phyloP scores from a whole-genome alignment of 805 yeast species.

The Wickerhamomyces mucosus region DNA sequence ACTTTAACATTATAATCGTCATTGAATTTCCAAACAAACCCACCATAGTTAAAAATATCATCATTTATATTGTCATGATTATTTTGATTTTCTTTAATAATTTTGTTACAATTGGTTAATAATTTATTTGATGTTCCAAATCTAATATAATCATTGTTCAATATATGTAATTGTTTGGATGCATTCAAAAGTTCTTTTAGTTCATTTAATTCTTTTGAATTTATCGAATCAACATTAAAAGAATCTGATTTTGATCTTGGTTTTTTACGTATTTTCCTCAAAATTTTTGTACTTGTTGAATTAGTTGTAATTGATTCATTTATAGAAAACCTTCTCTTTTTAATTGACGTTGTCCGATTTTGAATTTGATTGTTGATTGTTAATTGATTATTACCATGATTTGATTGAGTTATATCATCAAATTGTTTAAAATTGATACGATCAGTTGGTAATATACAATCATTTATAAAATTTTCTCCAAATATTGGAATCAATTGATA shows the following conservation, averaged over 20 bases:
- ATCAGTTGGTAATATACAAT: constrained; percentile 21
- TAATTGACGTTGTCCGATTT: constrained; percentile 1
- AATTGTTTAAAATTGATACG: constrained; percentile 16
- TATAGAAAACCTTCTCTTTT: neutral
- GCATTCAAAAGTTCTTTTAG: constrained; percentile 20
- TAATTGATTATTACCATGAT: too few relatives aligned
- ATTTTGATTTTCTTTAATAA: constrained; percentile 1
- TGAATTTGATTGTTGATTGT: too few relatives aligned
- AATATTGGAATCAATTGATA: constrained; percentile 71
- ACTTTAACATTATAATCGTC: constrained; percentile 14
- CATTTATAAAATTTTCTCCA: constrained; percentile 49
- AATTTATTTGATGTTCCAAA: neutral
- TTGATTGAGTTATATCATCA: constrained; percentile 12
- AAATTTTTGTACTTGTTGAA: neutral
- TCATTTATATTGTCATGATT: constrained; percentile 2
- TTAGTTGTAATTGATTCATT: neutral
- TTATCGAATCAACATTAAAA: neutral
- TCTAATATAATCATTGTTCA: constrained; percentile 3
- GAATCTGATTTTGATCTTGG: constrained; percentile 18
- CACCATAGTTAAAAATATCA: constrained; percentile 18
- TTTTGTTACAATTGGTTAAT: neutral
- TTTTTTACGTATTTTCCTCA: constrained; percentile 3
- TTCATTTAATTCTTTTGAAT: constrained; percentile 11
- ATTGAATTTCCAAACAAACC: constrained; percentile 19
- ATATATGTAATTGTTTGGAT: constrained; percentile 19